A percentile compares a stretch with the other conserved stretches of the same genome.
Conservation (phyloP, 257 asterid genomes). For the Capsicum chinense region DNA sequence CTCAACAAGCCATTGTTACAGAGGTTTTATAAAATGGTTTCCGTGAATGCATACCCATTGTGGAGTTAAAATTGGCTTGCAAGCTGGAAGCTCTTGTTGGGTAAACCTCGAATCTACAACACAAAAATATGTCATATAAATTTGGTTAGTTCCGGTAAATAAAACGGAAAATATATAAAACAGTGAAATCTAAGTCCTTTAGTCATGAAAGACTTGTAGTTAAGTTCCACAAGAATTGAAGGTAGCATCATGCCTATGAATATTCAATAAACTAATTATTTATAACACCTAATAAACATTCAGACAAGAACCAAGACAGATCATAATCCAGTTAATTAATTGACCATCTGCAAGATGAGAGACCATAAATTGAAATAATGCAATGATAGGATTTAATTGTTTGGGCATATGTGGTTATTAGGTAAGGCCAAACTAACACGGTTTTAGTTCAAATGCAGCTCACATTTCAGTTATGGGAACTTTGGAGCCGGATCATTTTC, state of each 20-base stretch:
- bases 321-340: background rate
- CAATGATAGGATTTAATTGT: background rate
- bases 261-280: background rate
- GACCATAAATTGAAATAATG: background rate
- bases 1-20: background rate
- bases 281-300: background rate
- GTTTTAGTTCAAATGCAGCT: constrained; percentile 1
- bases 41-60: constrained; percentile 54
- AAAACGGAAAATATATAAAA: background rate
- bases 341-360: background rate
- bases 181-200: background rate
- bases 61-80: constrained; percentile 94
- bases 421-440: background rate
- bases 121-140: background rate
- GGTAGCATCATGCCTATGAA: background rate
- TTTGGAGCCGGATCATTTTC: background rate
- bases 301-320: background rate
- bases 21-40: background rate
- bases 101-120: constrained; percentile 86
- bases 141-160: background rate
- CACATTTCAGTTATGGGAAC: background rate
- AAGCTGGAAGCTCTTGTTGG: constrained; percentile 98
- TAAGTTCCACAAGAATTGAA: constrained; percentile 16
- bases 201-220: background rate
- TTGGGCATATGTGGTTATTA: background rate